phyloP scores from a whole-genome alignment of 2,329 filamentous ascomycete species.

The Fusarium sulawesiense region DNA sequence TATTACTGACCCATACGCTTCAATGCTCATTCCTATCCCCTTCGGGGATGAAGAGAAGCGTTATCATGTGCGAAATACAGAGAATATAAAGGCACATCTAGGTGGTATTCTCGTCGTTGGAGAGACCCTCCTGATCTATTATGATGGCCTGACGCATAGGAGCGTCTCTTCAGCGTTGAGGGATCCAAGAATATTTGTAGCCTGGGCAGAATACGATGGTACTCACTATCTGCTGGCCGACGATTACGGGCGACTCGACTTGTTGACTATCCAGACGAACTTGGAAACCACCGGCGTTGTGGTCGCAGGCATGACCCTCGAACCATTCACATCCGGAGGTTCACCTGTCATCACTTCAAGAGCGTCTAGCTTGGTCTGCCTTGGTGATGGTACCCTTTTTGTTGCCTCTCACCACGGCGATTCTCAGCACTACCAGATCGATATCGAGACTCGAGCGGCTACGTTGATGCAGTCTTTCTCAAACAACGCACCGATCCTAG shows the following conservation, averaged over 20 bases:
- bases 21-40: slow-evolving; percentile 72
- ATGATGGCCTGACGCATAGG: slow-evolving; percentile 79
- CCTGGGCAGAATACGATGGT: slow-evolving; percentile 87
- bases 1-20: slow-evolving; percentile 66
- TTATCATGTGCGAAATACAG: slow-evolving; percentile 68
- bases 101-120: slow-evolving; percentile 81
- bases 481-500: slow-evolving; percentile 91
- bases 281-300: slow-evolving; percentile 73
- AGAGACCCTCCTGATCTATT: slow-evolving; percentile 85
- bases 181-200: slow-evolving; percentile 87
- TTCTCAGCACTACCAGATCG: slow-evolving; percentile 80
- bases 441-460: slow-evolving; percentile 58
- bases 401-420: slow-evolving; percentile 94
- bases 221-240: slow-evolving; percentile 89
- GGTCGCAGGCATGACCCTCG: slow-evolving; percentile 79
- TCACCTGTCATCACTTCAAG: slow-evolving; percentile 68
- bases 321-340: slow-evolving; percentile 51
- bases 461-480: slow-evolving; percentile 74
- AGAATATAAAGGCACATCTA: slow-evolving; percentile 65
- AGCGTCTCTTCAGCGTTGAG: slow-evolving; percentile 72
- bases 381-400: slow-evolving; percentile 79
- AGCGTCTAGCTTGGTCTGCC: slow-evolving; percentile 81
- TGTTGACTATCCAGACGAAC: slow-evolving; percentile 81
- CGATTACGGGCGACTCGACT: slow-evolving; percentile 86
- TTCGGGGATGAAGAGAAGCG: slow-evolving; percentile 66